Evolutionary conservation across 768 basidiomycete genomes (phyloP).

Genomic region (Kwoniella sp.): DNA sequence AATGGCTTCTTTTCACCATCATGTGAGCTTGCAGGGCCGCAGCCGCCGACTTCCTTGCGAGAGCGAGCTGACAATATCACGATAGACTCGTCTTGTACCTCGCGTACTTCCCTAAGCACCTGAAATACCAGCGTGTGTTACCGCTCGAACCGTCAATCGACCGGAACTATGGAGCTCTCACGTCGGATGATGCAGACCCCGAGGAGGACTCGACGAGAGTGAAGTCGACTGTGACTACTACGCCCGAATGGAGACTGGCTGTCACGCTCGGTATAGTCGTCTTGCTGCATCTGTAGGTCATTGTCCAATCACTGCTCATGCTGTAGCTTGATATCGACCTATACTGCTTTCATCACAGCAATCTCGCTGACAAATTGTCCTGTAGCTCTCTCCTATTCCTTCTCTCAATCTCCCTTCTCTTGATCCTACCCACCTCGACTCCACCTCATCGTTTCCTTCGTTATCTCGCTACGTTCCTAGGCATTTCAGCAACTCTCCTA

Average conservation of each 20-base stretch:
- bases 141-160: slow-evolving; percentile 21
- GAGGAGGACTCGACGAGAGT: neutral
- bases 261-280: slow-evolving; percentile 73
- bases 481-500: slow-evolving; percentile 74
- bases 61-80: neutral
- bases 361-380: neutral
- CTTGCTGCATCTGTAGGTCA: slow-evolving; percentile 67
- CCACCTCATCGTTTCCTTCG: slow-evolving; percentile 55
- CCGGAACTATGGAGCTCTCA: slow-evolving; percentile 24
- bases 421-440: slow-evolving; percentile 56
- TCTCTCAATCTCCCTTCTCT: slow-evolving; percentile 66
- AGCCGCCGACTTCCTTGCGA: too few relatives aligned
- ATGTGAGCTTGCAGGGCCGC: slow-evolving; percentile 64
- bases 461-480: slow-evolving; percentile 84
- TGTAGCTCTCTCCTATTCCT: slow-evolving; percentile 51
- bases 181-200: neutral
- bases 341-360: too few relatives aligned
- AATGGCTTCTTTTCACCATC: slow-evolving; percentile 80
- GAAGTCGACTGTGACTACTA: slow-evolving; percentile 58
- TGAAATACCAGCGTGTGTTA: slow-evolving; percentile 64
- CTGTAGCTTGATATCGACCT: neutral
- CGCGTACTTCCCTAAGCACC: slow-evolving; percentile 81
- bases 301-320: neutral
- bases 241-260: slow-evolving; percentile 75
- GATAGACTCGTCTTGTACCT: slow-evolving; percentile 68